phyloP scores from a whole-genome alignment of 441 rosid genomes.

The Dalechampia spathulata region DNA sequence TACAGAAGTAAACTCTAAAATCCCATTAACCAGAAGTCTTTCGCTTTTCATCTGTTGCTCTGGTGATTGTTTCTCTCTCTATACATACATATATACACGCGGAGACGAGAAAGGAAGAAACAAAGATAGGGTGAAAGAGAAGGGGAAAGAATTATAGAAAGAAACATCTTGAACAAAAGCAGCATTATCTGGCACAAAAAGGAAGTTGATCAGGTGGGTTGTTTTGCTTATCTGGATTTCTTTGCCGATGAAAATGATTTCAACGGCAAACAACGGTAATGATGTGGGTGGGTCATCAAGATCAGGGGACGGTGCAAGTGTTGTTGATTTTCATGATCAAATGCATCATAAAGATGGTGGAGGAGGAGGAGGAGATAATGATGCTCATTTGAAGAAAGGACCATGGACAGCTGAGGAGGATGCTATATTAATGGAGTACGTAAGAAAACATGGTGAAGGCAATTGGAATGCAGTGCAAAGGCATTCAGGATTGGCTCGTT shows the following conservation, averaged over 20 bases:
- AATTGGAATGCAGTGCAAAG: conserved; percentile 89
- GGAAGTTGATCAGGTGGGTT: background rate
- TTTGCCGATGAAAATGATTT: conserved; percentile 20
- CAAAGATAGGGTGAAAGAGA: background rate
- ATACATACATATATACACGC: background rate
- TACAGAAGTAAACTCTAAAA: background rate
- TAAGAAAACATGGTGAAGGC: conserved; percentile 78
- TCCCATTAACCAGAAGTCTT: background rate
- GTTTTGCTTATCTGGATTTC: background rate
- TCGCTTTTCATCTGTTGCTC: background rate
- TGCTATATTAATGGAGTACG: conserved; percentile 53
- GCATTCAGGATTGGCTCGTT: conserved; percentile 70
- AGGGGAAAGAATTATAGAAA: background rate
- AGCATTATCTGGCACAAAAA: background rate
- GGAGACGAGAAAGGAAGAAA: background rate
- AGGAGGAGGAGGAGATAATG: conserved; percentile 18
- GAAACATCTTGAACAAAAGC: background rate
- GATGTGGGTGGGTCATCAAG: conserved; percentile 28
- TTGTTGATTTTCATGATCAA: conserved; percentile 3
- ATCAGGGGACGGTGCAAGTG: background rate
- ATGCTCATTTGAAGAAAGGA: conserved; percentile 57
- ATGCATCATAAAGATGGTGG: background rate
- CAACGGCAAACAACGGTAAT: conserved; percentile 17
- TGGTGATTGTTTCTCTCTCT: background rate
- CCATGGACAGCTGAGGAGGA: conserved; percentile 92